Base-by-base conservation (phyloP, 2,329 filamentous ascomycete genomes). In the Elsinoe australis region DNA sequence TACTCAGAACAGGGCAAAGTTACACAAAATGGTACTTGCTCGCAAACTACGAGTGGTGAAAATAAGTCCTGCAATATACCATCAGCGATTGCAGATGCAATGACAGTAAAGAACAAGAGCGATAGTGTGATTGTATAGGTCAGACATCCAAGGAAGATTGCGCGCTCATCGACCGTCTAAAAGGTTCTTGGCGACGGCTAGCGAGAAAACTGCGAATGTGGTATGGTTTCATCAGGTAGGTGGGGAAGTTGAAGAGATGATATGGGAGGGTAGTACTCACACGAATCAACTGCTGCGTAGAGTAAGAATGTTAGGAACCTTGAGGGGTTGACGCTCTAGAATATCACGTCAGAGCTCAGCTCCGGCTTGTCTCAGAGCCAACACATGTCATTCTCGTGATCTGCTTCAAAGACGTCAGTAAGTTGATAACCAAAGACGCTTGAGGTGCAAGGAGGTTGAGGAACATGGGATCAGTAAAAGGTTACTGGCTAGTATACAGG, bases 401-500 rank as follows among this genome's bases (percentile, higher is more conserved):
- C n/a, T n/a, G n/a, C n/a, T 42, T 41, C 24, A 12, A 32, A 35
- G 21, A n/a, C 15, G 21, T 47, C 31, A 33, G 26, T 15, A 22
- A 17, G 8, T 14, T 9, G 12, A 35, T 41, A 7, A 12, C 8
- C 10, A 14, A 24, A 12, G 7, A 12, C 12, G 8, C 7, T 29
- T 6, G 26, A 6, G 7, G 12, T 29, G 26, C 15, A 10, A 32
- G 7, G 5, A 14, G n/a, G 9, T 29, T 31, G 39, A 15, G 29
- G 9, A 21, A 32, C n/a, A 28, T 56, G 56, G 56, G 58, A 70
- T 87, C 84, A 87, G 84, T 85, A 80, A 80, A 76, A 71, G 69
- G 73, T 82, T 88, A 88, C 85, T 89, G 85, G 85, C 85, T 85
- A 88, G 85, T 88, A 88, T 65, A 83, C 85, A 86, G 81, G 79